Evolutionary conservation across 2,329 filamentous ascomycete genomes (phyloP), one percentile per base, ranked within the genome.

Genomic region (Pestalotiopsis sp.): DNA sequence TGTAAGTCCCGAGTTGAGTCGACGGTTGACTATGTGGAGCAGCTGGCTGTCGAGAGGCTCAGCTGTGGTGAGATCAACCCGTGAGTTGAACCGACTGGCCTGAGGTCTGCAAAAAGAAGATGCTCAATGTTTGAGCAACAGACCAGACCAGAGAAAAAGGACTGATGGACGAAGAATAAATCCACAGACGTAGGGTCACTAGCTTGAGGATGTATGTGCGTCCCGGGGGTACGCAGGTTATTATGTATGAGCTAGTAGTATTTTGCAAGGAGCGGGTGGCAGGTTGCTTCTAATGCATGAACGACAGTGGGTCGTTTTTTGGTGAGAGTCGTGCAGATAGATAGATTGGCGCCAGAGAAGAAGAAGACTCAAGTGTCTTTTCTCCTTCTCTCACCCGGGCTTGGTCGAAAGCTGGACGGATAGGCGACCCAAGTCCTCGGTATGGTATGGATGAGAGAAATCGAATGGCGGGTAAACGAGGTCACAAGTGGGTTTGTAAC

Each of bases 11-110:
- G 31, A 36, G 31, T 36, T 36, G 31, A 36, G 7, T 36, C 70
- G 69, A 57, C 11, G 69, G 61, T 69, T 70, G 65, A 72, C 72
- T 72, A 74, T 77, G 77, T 78, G 76, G 77, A 76, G 75, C 64
- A 65, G 69, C 11, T 12, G 68, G n/a, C n/a, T n/a, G 38, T 62
- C n/a, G 38, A 67, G 56, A 58, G n/a, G 52, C 59, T 20, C 38
- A 20, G 57, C 17, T 52, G 23, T 65, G 36, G 23, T 52, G 31
- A 39, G 31, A 66, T 58, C 31, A 63, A 61, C n/a, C 52, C 4
- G 14, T n/a, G 31, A 23, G 57, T 17, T n/a, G 20, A 56, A 41
- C n/a, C 27, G 58, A 27, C 58, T 36, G 23, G 27, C 14, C 23
- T 36, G 14, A 27, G 27, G 59, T 39, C 38, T 36, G 4, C 38